Evolutionary conservation across 2,329 filamentous ascomycete species (phyloP).

Genomic region (Trichoderma brevicompactum): DNA sequence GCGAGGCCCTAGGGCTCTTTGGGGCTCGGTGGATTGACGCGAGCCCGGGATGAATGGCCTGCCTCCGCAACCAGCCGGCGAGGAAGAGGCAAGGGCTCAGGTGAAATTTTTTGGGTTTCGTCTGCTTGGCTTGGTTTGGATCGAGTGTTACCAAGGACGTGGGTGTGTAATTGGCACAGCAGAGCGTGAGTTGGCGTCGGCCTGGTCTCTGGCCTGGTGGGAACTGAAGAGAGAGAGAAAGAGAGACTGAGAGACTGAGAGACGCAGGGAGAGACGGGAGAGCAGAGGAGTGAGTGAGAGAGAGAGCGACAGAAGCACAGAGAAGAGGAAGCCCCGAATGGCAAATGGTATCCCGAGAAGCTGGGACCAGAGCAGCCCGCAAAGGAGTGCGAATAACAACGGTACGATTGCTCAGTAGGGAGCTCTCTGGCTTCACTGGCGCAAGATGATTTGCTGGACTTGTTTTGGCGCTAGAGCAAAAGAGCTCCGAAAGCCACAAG

Average conservation of each 20-base stretch:
- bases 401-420: conserved; percentile 18
- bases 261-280: conserved; percentile 4
- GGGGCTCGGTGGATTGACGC: conserved; percentile 21
- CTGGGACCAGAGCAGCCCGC: conserved; percentile 10
- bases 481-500: conserved; percentile 7
- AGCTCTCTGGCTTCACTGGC: background rate
- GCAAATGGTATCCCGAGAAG: conserved; percentile 18
- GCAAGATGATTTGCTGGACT: conserved; percentile 25
- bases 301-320: conserved; percentile 15
- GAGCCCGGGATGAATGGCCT: conserved; percentile 23
- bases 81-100: conserved; percentile 13
- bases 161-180: background rate
- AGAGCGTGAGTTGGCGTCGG: background rate
- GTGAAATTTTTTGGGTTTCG: background rate
- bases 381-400: conserved; percentile 24
- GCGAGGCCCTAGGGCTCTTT: conserved; percentile 25
- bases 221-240: background rate
- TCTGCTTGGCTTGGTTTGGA: background rate
- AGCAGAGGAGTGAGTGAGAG: background rate
- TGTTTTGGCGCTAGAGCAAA: conserved; percentile 23
- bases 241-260: conserved; percentile 6
- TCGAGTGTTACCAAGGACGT: background rate
- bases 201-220: too few relatives aligned
- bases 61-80: conserved; percentile 19
- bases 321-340: background rate